Percentiles rank a stretch among this genome's conserved stretches.
Conservation (phyloP, 495 filamentous ascomycete species). For the Penicillium parvum region DNA sequence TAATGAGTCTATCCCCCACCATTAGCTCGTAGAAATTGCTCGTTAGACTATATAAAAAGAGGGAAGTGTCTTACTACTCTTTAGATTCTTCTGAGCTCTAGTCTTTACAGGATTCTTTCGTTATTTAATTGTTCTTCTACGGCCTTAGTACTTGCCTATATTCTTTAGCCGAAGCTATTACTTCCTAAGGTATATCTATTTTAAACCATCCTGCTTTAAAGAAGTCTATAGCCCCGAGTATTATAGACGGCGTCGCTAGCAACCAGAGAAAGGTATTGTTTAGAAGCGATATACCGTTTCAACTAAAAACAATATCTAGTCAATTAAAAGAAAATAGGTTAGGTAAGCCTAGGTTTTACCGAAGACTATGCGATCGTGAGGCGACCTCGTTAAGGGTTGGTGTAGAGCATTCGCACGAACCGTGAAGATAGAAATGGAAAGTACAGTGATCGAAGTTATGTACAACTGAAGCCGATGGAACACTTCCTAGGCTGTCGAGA, state of each 20-base stretch:
- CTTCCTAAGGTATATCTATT: not conserved
- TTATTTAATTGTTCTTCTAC: not conserved
- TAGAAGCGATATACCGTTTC: conserved; percentile 7
- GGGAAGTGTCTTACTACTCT: not conserved
- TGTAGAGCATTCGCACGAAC: too few relatives aligned
- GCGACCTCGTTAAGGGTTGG: too few relatives aligned
- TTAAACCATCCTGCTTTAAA: not conserved
- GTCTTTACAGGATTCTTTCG: not conserved
- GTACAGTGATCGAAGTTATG: too few relatives aligned
- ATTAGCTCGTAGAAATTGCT: not conserved
- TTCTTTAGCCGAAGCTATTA: not conserved
- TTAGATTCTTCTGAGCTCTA: not conserved
- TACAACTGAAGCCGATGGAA: too few relatives aligned
- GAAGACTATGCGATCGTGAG: not conserved
- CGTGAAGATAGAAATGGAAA: too few relatives aligned
- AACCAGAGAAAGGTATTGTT: conserved; percentile 10
- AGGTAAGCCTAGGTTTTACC: not conserved
- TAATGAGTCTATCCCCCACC: not conserved
- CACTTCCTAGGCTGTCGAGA: too few relatives aligned
- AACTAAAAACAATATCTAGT: conserved; percentile 10
- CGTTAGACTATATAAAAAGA: not conserved
- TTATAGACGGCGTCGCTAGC: conserved; percentile 5
- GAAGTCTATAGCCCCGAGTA: conserved; percentile 2
- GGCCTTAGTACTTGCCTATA: not conserved
- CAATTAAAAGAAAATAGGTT: conserved; percentile 4